Evolutionary conservation across 225 moss, liverwort and hornwort genomes (phyloP).

Genomic region (Physcomitrium patens): DNA sequence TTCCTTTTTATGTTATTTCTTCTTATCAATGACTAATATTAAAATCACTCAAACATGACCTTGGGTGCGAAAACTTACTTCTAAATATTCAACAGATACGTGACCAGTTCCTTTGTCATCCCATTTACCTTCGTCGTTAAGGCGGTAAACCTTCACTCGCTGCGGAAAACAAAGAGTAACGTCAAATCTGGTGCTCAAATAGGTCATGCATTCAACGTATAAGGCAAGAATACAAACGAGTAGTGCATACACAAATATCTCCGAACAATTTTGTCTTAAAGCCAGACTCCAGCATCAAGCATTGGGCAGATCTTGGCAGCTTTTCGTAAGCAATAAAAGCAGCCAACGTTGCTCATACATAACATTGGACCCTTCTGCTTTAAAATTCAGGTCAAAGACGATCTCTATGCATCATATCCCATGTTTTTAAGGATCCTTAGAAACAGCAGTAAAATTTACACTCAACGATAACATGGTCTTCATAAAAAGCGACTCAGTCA

Average conservation of each 20-base stretch:
- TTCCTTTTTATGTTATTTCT: neutral
- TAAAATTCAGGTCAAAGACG: neutral
- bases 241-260: constrained; percentile 17
- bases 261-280: constrained; percentile 7
- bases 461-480: constrained; percentile 6
- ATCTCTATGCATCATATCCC: neutral
- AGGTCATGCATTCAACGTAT: constrained; percentile 10
- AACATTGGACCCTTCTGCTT: constrained; percentile 2
- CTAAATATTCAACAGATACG: constrained; percentile 96
- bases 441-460: neutral
- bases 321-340: constrained; percentile 1
- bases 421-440: neutral
- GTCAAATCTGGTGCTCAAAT: constrained; percentile 31
- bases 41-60: constrained; percentile 16
- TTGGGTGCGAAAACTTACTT: constrained; percentile 57
- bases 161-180: constrained; percentile 40
- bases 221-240: neutral
- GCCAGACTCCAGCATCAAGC: constrained; percentile 4
- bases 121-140: constrained; percentile 99
- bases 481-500: neutral
- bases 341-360: constrained; percentile 14
- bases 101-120: constrained; percentile 99
- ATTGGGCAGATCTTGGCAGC: constrained; percentile 2
- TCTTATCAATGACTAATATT: constrained; percentile 15
- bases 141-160: constrained; percentile 99